Conservation (phyloP, 2,329 filamentous ascomycete species). For the Diaporthe sp. region DNA sequence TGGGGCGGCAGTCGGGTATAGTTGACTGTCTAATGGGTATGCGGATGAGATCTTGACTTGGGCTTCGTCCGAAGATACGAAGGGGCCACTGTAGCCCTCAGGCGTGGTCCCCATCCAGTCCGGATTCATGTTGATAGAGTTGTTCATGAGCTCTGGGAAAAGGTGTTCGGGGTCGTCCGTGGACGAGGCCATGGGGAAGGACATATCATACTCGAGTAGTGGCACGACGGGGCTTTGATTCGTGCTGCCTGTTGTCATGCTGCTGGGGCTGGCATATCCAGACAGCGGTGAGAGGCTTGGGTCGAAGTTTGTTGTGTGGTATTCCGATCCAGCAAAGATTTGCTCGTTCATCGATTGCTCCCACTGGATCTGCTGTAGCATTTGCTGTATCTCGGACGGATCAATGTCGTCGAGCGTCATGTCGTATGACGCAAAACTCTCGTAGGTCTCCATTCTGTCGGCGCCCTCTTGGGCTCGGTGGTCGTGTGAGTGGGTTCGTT, state of each 20-base stretch:
- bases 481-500: background rate
- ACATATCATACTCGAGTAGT: constrained; percentile 29
- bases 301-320: background rate
- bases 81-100: background rate
- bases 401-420: constrained; percentile 13
- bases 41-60: background rate
- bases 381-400: constrained; percentile 4
- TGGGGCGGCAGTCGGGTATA: background rate
- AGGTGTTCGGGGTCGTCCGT: background rate
- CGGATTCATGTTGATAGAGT: background rate
- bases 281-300: constrained; percentile 6
- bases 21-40: background rate
- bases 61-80: background rate
- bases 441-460: constrained; percentile 21
- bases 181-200: background rate
- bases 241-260: constrained; percentile 35
- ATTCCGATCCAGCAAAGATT: background rate
- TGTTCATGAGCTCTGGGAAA: constrained; percentile 12
- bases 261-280: constrained; percentile 25
- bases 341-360: background rate
- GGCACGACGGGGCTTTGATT: constrained; percentile 26
- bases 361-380: constrained; percentile 9
- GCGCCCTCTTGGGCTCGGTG: background rate
- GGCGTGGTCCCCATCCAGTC: background rate
- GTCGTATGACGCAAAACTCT: background rate